Base-by-base conservation (phyloP, 2,329 filamentous ascomycete species). In the Didymella pinodella region DNA sequence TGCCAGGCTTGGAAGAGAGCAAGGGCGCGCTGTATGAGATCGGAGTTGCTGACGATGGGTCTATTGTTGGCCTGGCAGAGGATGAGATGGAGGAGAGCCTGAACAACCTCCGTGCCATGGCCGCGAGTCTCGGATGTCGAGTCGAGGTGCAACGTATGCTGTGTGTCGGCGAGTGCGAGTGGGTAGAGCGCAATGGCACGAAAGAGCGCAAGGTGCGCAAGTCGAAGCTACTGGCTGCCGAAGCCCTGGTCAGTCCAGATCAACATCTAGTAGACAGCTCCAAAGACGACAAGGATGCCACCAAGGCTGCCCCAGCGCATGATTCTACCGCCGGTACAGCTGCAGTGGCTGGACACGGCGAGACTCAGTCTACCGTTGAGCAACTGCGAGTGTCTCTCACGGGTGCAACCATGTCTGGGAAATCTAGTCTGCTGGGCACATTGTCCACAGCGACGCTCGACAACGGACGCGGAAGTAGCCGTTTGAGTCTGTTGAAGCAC, bases 1-100 rank as follows among this genome's bases (percentile, higher is more conserved):
- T 88, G 12, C 85, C 93, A 2, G 93, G 95, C 0, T 81, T 99
- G 8, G 94, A 98, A 74, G 93, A 97, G 74, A 97, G 93, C 16
- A 90, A 92, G 65, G 95, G 95, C 5, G 95, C 95, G 0, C 78
- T 98, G 48, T 99, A 99, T 69, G 94, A 99, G 76, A 96, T 99
- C 75, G 95, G 95, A 0, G 93, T 99, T 10, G 90, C 93, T 28
- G 95, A 99, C 75, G 93, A 98, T 79, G 95, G 95, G 7, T 92
- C 90, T 0, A 88, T 99, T 57, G 87, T 97, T 41, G 95, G 95
- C 0, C 82, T 99, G 46, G 91, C 92, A 2, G 88, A 91, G 64
- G 93, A 97, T 72, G 95, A 99, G 77, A 86, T 99, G 83, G 87
- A 94, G 61, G 94, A 98, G 77, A 97, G 93, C 74, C 83, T 98